phyloP scores from a whole-genome alignment of 2,329 filamentous ascomycete species.

The Dactylonectria estremocensis region DNA sequence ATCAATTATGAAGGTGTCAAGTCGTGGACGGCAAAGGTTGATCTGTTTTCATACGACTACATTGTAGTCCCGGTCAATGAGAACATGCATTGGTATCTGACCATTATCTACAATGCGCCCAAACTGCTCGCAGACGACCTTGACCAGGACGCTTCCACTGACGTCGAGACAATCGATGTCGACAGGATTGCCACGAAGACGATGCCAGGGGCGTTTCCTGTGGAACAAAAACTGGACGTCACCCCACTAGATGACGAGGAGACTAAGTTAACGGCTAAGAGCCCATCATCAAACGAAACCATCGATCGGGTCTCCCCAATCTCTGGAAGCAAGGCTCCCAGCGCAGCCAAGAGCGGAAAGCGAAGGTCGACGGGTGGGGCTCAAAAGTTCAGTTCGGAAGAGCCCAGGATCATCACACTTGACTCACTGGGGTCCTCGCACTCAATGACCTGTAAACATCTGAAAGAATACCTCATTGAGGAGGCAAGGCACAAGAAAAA shows the following conservation, averaged over 20 bases:
- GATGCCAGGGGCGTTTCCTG: constrained; percentile 32
- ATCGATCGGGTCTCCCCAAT: constrained; percentile 5
- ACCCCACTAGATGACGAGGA: constrained; percentile 45
- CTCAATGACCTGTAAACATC: constrained; percentile 72
- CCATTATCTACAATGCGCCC: constrained; percentile 92
- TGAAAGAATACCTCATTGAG: constrained; percentile 83
- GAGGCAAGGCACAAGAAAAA: constrained; percentile 78
- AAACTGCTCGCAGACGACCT: constrained; percentile 64
- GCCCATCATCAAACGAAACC: constrained; percentile 18
- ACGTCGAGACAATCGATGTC: constrained; percentile 34
- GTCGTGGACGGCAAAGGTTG: constrained; percentile 88
- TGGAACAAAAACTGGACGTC: constrained; percentile 42
- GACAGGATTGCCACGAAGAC: constrained; percentile 30
- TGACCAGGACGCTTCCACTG: constrained; percentile 24
- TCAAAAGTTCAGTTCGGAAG: constrained; percentile 58
- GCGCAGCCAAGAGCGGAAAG: constrained; percentile 30
- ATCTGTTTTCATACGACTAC: constrained; percentile 89
- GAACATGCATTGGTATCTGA: constrained; percentile 90
- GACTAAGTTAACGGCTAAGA: constrained; percentile 21
- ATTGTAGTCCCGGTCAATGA: constrained; percentile 95
- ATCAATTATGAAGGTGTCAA: constrained; percentile 91
- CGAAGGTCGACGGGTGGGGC: constrained; percentile 34
- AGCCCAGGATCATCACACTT: constrained; percentile 85
- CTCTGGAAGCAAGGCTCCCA: constrained; percentile 10
- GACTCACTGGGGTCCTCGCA: constrained; percentile 85